These are phyloP conservation scores for Melaleuca alternifolia DNA, from an alignment of 345 rosid species.

Conservation along the genomic window DNA sequence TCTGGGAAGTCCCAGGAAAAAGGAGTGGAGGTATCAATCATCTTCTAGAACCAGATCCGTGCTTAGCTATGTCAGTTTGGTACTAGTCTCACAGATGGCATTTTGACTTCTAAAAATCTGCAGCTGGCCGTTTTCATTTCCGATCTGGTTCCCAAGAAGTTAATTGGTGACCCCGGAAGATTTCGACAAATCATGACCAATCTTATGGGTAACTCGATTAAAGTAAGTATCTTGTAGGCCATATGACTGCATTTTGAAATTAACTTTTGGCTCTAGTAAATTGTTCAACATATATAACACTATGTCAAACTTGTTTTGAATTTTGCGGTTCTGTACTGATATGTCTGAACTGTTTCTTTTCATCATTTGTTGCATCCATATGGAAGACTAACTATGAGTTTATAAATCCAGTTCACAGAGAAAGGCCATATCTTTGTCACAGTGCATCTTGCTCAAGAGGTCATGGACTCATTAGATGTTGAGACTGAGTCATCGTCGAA, in stretches of 20 bases:
- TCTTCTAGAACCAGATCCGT: not conserved
- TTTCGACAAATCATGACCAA: slow-evolving; percentile 90
- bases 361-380: not conserved
- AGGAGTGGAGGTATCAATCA: slow-evolving; percentile 63
- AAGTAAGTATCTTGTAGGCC: slow-evolving; percentile 36
- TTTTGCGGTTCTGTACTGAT: not conserved
- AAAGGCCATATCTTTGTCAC: slow-evolving; percentile 83
- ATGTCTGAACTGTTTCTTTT: not conserved
- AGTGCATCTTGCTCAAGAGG: slow-evolving; percentile 82
- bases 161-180: slow-evolving; percentile 92
- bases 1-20: slow-evolving; percentile 82
- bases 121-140: slow-evolving; percentile 93
- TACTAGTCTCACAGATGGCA: not conserved
- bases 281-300: not conserved
- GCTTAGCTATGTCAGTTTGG: not conserved
- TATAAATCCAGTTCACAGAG: slow-evolving; percentile 64
- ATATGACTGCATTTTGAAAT: not conserved
- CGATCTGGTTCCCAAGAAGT: slow-evolving; percentile 66
- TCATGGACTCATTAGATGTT: slow-evolving; percentile 32
- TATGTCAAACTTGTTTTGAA: not conserved
- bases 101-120: not conserved
- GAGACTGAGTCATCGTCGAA: slow-evolving; percentile 38
- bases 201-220: slow-evolving; percentile 95
- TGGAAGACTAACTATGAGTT: slow-evolving; percentile 1
- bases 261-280: not conserved